Percentiles rank a stretch among this genome's conserved stretches.
phyloP scores from a whole-genome alignment of 306 rosid genomes.

The Cicer arietinum region DNA sequence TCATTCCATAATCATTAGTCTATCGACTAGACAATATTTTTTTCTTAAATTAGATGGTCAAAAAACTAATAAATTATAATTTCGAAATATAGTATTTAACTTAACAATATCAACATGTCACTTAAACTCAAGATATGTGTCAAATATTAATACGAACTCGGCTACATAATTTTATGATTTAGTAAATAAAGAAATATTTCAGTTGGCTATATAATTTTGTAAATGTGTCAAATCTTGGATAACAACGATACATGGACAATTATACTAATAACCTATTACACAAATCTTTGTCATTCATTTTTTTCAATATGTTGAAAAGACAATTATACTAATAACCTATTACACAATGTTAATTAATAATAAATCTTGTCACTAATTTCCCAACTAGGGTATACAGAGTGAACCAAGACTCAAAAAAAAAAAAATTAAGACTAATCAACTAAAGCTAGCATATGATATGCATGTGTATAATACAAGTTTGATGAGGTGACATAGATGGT shows the following conservation, averaged over 20 bases:
- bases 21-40: no score
- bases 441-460: constrained; percentile 35
- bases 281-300: background rate
- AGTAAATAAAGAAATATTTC: background rate
- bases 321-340: constrained; percentile 44
- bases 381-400: constrained; percentile 13
- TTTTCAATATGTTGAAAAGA: background rate
- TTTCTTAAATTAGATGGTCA: no score
- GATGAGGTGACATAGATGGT: background rate
- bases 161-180: background rate
- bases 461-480: constrained; percentile 34
- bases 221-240: no score
- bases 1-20: no score
- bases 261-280: no score
- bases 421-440: constrained; percentile 32
- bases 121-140: no score
- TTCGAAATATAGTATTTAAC: no score
- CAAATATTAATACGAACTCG: no score
- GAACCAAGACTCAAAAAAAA: background rate
- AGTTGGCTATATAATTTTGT: background rate
- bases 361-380: constrained; percentile 33
- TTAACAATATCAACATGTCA: no score
- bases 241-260: background rate
- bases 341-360: constrained; percentile 18
- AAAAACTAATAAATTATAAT: no score